Conservation (phyloP, 352 stramenopile species). For the Phytophthora cryptogea region DNA sequence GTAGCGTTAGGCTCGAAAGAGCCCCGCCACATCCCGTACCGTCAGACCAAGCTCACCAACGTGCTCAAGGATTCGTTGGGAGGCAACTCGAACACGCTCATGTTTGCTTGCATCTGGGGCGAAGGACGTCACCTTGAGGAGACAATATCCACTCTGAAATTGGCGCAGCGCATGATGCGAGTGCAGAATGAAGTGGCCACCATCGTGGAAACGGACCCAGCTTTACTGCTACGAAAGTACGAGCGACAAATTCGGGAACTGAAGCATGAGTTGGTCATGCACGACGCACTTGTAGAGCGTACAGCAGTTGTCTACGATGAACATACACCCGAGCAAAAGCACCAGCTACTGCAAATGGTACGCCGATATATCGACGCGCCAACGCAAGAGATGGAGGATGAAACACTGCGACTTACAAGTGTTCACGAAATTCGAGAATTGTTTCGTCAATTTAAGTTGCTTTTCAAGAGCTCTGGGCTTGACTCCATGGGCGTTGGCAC, state of each 20-base stretch:
- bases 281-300: constrained; percentile 92
- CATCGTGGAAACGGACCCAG: constrained; percentile 88
- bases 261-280: constrained; percentile 94
- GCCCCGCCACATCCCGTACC: constrained; percentile 90
- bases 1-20: constrained; percentile 83
- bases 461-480: constrained; percentile 68
- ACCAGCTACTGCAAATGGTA: constrained; percentile 71
- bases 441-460: constrained; percentile 91
- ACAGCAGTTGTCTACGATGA: constrained; percentile 86
- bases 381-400: constrained; percentile 72
- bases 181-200: constrained; percentile 90
- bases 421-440: constrained; percentile 92
- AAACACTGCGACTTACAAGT: constrained; percentile 75
- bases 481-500: constrained; percentile 1
- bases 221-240: constrained; percentile 87
- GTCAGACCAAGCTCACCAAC: constrained; percentile 95
- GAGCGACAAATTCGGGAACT: constrained; percentile 92
- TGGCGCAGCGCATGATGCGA: constrained; percentile 94
- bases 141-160: constrained; percentile 92
- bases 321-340: constrained; percentile 92
- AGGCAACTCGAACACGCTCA: constrained; percentile 95
- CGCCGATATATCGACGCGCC: constrained; percentile 77
- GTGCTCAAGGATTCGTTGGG: constrained; percentile 94
- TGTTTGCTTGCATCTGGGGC: constrained; percentile 95
- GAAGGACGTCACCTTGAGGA: constrained; percentile 93